Base-by-base conservation (phyloP, 192 early-diverging fungal genomes). In the Coemansia brasiliensis region DNA sequence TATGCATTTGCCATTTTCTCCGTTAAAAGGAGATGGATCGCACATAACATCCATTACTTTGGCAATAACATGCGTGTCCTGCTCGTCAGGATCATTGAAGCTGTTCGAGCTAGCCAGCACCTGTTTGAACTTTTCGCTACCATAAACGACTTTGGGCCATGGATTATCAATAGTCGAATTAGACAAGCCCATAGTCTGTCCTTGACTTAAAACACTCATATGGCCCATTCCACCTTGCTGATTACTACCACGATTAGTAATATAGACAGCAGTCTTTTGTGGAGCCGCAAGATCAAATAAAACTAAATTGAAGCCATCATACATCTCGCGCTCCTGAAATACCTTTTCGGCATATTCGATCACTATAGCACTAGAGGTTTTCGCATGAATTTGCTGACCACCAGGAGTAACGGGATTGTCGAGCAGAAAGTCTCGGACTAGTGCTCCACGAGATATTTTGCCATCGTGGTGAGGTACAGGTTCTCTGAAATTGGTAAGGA, bases 251-350 rank as follows among this genome's bases (percentile, higher is more conserved):
- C 46, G 39, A 32, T 52, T 52, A 6, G 27, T 52, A 16, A 52
- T 32, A 52, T 52, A 52, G 11, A 18, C 53, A 0, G 55, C 48
- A 16, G 46, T 39, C 38, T 24, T 41, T 11, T n/a, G 16, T 3
- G 16, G 41, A 1, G 56, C 16, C 0, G 9, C 21, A n/a, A 78
- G 22, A 39, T 79, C 75, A 18, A 79, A 67, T 11, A 72, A 27
- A 6, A 79, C 65, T 6, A 79, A 49, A 35, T 72, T 79, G 42
- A 79, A 79, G 21, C 75, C 75, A 41, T 64, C 65, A 42, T 79
- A 79, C n/a, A 26, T 13, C 10, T 61, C 48, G 1, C 75, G 52
- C 13, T 79, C 61, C 4, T 43, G 39, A 18, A 55, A 69, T 1
- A 79, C 39, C 4, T 6, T 39, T 20, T 61, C 2, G 0, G 75